Evolutionary conservation across 2,329 filamentous ascomycete genomes (phyloP).

Genomic region (Berkeleyomyces basicola): DNA sequence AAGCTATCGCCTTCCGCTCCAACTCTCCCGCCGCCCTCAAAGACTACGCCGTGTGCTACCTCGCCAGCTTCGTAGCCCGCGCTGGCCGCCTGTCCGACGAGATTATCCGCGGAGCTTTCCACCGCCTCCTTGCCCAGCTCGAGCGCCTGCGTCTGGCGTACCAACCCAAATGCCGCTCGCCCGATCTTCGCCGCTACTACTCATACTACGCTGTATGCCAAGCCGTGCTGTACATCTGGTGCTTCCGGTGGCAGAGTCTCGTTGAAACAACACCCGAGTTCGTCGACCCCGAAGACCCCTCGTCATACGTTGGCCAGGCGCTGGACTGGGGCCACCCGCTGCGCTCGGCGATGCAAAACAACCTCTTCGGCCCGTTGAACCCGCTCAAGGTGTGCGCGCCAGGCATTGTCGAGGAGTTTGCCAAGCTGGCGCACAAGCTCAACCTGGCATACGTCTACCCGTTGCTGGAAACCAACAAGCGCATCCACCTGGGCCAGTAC

Average conservation of each 20-base stretch:
- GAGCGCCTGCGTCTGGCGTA: conserved; percentile 57
- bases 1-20: conserved; percentile 28
- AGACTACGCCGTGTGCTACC: conserved; percentile 76
- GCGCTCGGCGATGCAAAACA: conserved; percentile 55
- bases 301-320: conserved; percentile 49
- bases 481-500: conserved; percentile 60
- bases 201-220: conserved; percentile 82
- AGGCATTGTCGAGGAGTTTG: conserved; percentile 80
- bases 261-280: conserved; percentile 44
- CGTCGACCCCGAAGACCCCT: conserved; percentile 44
- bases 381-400: conserved; percentile 90
- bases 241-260: conserved; percentile 92
- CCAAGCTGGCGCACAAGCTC: conserved; percentile 70
- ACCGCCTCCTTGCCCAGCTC: conserved; percentile 60
- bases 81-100: conserved; percentile 64
- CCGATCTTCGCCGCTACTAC: conserved; percentile 68
- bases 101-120: conserved; percentile 68
- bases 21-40: conserved; percentile 57
- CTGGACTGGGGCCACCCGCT: conserved; percentile 62
- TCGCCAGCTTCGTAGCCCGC: conserved; percentile 85
- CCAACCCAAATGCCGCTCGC: conserved; percentile 60
- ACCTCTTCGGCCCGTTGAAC: conserved; percentile 80
- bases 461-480: conserved; percentile 82
- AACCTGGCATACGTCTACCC: conserved; percentile 80
- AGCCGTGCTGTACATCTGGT: conserved; percentile 85